Conservation (phyloP, 2,329 filamentous ascomycete species). For the Pyricularia sp. region DNA sequence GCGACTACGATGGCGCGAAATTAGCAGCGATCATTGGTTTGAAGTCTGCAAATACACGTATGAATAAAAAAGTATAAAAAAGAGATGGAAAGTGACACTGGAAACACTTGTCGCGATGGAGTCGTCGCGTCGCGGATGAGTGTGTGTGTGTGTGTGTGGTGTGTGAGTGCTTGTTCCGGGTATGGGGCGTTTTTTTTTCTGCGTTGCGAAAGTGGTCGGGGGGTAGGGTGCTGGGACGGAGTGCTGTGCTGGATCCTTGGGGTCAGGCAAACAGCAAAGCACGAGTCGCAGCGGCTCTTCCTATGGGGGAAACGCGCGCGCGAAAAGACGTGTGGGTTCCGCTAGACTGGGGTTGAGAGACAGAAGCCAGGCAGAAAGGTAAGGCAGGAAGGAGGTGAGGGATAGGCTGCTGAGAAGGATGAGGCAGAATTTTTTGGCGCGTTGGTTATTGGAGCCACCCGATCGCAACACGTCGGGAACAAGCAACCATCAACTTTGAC, state of each 20-base stretch:
- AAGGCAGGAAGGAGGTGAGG: neutral
- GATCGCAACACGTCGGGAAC: neutral
- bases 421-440: neutral
- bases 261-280: neutral
- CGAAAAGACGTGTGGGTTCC: neutral
- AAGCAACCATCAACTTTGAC: slow-evolving; percentile 11
- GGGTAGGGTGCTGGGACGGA: slow-evolving; percentile 1
- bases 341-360: neutral
- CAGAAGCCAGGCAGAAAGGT: neutral
- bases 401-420: neutral
- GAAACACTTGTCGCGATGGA: slow-evolving; percentile 32
- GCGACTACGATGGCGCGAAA: slow-evolving; percentile 25
- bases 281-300: neutral
- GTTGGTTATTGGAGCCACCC: neutral
- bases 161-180: slow-evolving; percentile 8
- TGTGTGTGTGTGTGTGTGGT: slow-evolving; percentile 21
- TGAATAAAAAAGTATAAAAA: slow-evolving; percentile 24
- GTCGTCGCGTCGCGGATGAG: slow-evolving; percentile 31
- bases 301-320: neutral
- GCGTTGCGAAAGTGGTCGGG: neutral
- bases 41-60: slow-evolving; percentile 22
- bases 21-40: slow-evolving; percentile 27
- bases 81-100: slow-evolving; percentile 33
- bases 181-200: slow-evolving; percentile 16
- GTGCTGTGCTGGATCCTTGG: neutral